These are phyloP conservation scores for Kodamaea nitidulidarum DNA, from an alignment of 805 yeast species.

Conservation along the genomic window DNA sequence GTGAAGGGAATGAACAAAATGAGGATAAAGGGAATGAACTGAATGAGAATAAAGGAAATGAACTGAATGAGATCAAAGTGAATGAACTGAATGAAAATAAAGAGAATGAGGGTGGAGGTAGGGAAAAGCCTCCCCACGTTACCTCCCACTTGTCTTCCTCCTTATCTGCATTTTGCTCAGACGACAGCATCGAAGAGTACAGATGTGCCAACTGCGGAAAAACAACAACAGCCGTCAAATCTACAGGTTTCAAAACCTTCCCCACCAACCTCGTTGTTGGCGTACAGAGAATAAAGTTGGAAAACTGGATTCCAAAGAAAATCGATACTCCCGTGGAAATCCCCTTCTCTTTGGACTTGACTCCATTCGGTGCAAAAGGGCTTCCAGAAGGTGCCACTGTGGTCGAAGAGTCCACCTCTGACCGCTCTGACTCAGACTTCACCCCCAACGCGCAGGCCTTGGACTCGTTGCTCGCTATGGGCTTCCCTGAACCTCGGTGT, in stretches of 20 bases:
- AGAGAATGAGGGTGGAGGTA: conserved; percentile 46
- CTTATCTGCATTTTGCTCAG: conserved; percentile 38
- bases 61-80: background rate
- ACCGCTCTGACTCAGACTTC: conserved; percentile 35
- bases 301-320: conserved; percentile 88
- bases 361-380: conserved; percentile 38
- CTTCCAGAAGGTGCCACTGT: conserved; percentile 26
- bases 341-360: conserved; percentile 46
- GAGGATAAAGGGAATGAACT: background rate
- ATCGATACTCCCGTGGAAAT: conserved; percentile 65
- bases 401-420: conserved; percentile 2
- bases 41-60: background rate
- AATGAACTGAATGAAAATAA: conserved; percentile 21
- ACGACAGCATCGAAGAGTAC: conserved; percentile 58
- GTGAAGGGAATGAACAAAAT: conserved; percentile 9
- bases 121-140: too few species aligned
- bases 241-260: conserved; percentile 50
- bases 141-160: background rate
- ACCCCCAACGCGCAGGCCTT: conserved; percentile 54
- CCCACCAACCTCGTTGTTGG: conserved; percentile 72
- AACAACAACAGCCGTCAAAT: conserved; percentile 33
- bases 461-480: conserved; percentile 67
- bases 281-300: conserved; percentile 75
- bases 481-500: conserved; percentile 71
- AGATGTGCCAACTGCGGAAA: conserved; percentile 54